Percentiles rank a stretch among this genome's conserved stretches.
Conservation (phyloP, 768 basidiomycete species). For the Auriscalpium orientale region DNA sequence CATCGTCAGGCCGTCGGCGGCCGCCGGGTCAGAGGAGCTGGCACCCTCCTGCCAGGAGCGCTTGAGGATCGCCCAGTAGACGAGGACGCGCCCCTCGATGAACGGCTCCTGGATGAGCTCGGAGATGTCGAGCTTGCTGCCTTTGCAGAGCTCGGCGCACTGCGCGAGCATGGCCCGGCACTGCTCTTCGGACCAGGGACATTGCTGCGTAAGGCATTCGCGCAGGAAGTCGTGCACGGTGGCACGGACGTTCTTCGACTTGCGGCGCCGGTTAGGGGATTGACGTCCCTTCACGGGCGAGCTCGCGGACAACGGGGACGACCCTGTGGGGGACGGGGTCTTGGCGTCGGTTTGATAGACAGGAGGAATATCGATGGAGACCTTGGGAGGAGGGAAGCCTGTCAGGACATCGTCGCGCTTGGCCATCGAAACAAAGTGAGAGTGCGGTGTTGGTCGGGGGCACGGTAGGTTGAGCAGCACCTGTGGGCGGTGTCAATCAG, state of each 20-base stretch:
- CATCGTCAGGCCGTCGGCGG: conserved; percentile 27
- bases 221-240: conserved; percentile 11
- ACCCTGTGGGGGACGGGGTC: too few species aligned
- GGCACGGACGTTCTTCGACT: conserved; percentile 10
- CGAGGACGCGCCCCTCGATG: conserved; percentile 56
- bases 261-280: background rate
- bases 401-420: too few species aligned
- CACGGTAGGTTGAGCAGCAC: too few species aligned
- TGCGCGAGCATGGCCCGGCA: conserved; percentile 40
- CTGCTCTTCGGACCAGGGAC: conserved; percentile 21
- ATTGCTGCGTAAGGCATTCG: conserved; percentile 29
- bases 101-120: conserved; percentile 44
- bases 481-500: too few species aligned
- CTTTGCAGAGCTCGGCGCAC: conserved; percentile 53
- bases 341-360: too few species aligned
- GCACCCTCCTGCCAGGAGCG: conserved; percentile 26
- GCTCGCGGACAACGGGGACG: too few species aligned
- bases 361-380: too few species aligned
- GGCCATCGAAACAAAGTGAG: too few species aligned
- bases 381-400: too few species aligned
- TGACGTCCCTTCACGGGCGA: too few species aligned
- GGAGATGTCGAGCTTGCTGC: conserved; percentile 43
- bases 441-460: too few species aligned
- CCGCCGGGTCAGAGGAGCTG: background rate
- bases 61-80: conserved; percentile 73